A percentile compares a stretch with the other conserved stretches of the same genome.
Conservation (phyloP, 306 rosid genomes). For the Lathyrus oleraceus region DNA sequence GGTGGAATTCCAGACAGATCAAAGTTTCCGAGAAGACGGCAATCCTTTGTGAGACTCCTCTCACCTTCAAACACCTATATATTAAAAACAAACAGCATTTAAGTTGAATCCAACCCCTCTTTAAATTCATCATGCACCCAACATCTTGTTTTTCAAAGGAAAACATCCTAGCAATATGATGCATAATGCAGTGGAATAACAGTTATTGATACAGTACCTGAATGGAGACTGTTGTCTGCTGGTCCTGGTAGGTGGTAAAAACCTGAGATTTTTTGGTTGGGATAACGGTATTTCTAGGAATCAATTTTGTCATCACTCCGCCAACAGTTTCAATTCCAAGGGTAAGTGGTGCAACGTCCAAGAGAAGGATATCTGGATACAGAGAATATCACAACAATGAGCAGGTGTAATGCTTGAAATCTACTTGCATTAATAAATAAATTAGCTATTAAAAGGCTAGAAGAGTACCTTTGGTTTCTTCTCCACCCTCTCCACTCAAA, state of each 20-base stretch:
- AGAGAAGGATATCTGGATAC: constrained; percentile 80
- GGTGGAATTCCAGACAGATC: constrained; percentile 93
- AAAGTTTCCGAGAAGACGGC: constrained; percentile 89
- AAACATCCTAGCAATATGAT: not conserved
- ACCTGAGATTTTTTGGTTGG: constrained; percentile 99
- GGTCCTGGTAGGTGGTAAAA: constrained; percentile 98
- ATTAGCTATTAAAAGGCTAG: not conserved
- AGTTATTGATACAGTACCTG: constrained; percentile 65
- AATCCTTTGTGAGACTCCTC: constrained; percentile 99
- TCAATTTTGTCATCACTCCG: constrained; percentile 99
- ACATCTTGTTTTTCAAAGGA: not conserved
- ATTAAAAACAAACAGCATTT: not conserved
- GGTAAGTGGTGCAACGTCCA: constrained; percentile 97
- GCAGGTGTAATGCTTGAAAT: not conserved
- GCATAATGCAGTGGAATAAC: too few species aligned
- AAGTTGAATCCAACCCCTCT: not conserved
- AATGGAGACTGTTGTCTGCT: constrained; percentile 97
- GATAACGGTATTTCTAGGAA: constrained; percentile 95
- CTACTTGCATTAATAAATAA: not conserved
- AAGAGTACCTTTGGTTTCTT: constrained; percentile 85
- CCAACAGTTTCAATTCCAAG: constrained; percentile 99
- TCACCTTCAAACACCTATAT: constrained; percentile 91
- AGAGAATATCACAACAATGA: constrained; percentile 5
- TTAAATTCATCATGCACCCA: not conserved
- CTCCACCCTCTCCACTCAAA: constrained; percentile 99